Base-by-base conservation (phyloP, 2,329 filamentous ascomycete species). In the Colletotrichum echinochloae region DNA sequence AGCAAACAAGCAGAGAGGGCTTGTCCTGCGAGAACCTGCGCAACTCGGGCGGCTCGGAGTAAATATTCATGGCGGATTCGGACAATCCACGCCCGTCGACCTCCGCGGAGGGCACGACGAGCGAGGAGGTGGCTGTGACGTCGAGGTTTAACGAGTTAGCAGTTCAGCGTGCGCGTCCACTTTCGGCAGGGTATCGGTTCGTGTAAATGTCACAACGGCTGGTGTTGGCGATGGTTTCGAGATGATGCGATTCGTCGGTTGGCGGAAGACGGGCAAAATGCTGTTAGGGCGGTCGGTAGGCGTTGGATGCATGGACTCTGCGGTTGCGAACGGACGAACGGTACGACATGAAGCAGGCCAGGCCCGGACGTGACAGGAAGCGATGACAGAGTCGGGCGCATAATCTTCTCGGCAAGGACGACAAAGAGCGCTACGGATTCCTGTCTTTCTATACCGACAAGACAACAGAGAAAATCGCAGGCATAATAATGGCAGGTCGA, bases 1-100 rank as follows among this genome's bases (percentile, higher is more conserved):
- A 98, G 81, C 93, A 97, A 75, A 97, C 94, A 73, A 99, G 87
- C 57, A 99, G 85, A 0, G 95, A 97, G n/a, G 95, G 94, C 79
- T 97, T 97, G 82, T 96, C 91, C 60, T 85, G 78, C 65, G 82
- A 79, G 76, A 84, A 84, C 44, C 81, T 77, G 74, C 82, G 83
- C 65, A 84, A 78, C 57, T 81, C 78, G 66, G 88, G 88, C 60
- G 88, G 84, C 18, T 83, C 79, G 2, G 88, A 86, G 76, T 91
- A 91, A 76, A 91, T 81, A 60, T 83, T 77, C 89, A 91, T 91
- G 72, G 73, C 81, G 78, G 74, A 70, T 65, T 74, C 52, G 54
- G 52, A 71, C 67, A 72, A 65, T 78, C 85, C 86, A 83, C 86
- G 87, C 87, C 80, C 87, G 87, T 84, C 87, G 84, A 85, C 86